Evolutionary conservation across 1,139 yeast species (phyloP), one percentile per base, ranked within the genome.

Genomic region (Yamadazyma pseudoaaseri): DNA sequence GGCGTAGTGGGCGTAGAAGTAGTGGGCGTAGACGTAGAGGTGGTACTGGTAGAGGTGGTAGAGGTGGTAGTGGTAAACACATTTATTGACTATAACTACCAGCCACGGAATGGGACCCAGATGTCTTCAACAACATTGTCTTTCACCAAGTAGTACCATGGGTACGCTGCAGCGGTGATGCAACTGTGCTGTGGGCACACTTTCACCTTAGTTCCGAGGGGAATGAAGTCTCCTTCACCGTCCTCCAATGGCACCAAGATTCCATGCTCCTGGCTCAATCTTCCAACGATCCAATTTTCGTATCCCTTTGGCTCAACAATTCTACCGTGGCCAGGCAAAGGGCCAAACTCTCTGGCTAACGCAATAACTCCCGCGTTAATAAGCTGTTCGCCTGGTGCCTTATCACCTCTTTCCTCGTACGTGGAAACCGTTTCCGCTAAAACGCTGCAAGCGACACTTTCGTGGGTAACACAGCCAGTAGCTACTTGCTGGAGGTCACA

Each of bases 401-500:
- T 55, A 8, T 56, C 50, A 7, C 78, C 76, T 49, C 87, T 63
- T 1, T 41, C 42, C 2, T 78, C 73, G 45, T 85, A 85, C 12
- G 67, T 59, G 0, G 90, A 77, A 1, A 80, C 62, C 1, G 83
- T 81, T 30, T 82, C 83, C 0, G 86, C 83, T 25, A 81, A 49
- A 3, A 83, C 79, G 10, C 61, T 60, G 25, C 79, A 64, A 0
- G 94, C 73, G 13, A 84, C 72, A 34, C 72, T 64, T 1, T 64
- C 60, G 18, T 55, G 53, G 2, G 53, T 41, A 18, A 81, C 67
- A 45, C 84, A 76, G 0, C 76, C 76, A 0, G 94, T 84, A 7
- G 86, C 73, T 13, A 79, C 70, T 53, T 85, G 94, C 49, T 85
- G 95, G 38, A 83, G 60, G 52, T 85, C 94, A 49, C 84, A 78